Conservation (phyloP, 2,329 filamentous ascomycete genomes). For the Fusarium caatingaense region DNA sequence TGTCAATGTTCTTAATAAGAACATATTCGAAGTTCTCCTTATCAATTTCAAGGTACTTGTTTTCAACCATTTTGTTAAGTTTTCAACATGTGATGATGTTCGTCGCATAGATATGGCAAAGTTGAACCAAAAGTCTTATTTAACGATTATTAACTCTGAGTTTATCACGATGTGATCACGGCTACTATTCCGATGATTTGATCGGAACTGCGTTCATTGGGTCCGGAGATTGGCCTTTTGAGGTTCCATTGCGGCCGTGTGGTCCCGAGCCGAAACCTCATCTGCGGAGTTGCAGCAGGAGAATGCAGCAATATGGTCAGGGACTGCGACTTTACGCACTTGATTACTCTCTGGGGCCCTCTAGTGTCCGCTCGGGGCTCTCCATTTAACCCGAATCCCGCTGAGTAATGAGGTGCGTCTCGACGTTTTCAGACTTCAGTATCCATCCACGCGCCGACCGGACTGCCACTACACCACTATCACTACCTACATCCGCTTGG, state of each 20-base stretch:
- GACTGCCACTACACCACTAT: too few species aligned
- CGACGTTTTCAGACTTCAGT: too few species aligned
- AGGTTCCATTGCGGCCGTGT: not conserved
- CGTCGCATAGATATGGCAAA: not conserved
- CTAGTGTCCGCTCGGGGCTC: too few species aligned
- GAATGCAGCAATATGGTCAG: too few species aligned
- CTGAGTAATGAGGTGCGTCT: too few species aligned
- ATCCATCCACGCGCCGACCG: too few species aligned
- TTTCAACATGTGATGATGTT: not conserved
- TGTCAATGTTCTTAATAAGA: conserved; percentile 3
- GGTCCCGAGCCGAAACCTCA: not conserved
- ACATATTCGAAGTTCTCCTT: conserved; percentile 11
- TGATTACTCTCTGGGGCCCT: too few species aligned
- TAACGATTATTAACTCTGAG: not conserved
- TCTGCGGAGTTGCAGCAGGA: too few species aligned
- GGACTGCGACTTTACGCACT: too few species aligned
- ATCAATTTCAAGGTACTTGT: conserved; percentile 6
- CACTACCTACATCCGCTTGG: too few species aligned
- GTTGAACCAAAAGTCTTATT: not conserved
- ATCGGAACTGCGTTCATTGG: not conserved
- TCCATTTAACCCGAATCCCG: too few species aligned
- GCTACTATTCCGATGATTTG: not conserved
- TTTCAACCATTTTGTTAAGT: not conserved
- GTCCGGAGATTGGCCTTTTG: not conserved
- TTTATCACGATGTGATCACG: not conserved